phyloP scores from a whole-genome alignment of 495 filamentous ascomycete species.

The Chaetomium fimeti region DNA sequence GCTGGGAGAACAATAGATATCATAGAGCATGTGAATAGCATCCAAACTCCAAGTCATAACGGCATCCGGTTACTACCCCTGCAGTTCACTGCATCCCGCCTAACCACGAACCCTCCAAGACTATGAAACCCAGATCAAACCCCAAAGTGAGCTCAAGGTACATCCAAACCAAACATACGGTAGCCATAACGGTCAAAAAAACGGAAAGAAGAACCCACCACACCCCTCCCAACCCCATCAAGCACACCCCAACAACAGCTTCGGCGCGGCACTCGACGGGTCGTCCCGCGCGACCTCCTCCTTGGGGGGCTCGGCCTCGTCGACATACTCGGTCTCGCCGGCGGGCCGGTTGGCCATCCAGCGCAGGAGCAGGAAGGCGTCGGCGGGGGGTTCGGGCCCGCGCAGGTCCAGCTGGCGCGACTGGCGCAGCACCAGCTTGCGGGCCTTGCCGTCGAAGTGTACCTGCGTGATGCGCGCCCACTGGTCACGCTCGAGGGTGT shows the following conservation, averaged over 20 bases:
- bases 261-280: not conserved
- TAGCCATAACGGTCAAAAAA: too few relatives aligned
- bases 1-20: too few relatives aligned
- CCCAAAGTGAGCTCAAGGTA: too few relatives aligned
- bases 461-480: conserved; percentile 6
- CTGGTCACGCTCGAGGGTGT: not conserved
- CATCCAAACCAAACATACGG: too few relatives aligned
- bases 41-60: too few relatives aligned
- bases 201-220: too few relatives aligned
- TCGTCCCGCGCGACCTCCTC: not conserved
- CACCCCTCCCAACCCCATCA: not conserved
- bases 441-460: conserved; percentile 1
- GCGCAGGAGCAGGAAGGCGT: conserved; percentile 6
- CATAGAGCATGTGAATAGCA: too few relatives aligned
- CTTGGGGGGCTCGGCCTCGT: not conserved
- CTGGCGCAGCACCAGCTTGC: conserved; percentile 12
- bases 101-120: too few relatives aligned
- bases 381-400: not conserved
- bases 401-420: conserved; percentile 6
- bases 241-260: conserved; percentile 2
- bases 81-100: too few relatives aligned
- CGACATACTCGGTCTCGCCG: conserved; percentile 7
- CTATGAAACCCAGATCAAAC: too few relatives aligned
- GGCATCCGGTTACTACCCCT: too few relatives aligned
- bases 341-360: conserved; percentile 7